phyloP scores from a whole-genome alignment of 176 grass and related monocot genomes.

The Calamus simplicifolius region DNA sequence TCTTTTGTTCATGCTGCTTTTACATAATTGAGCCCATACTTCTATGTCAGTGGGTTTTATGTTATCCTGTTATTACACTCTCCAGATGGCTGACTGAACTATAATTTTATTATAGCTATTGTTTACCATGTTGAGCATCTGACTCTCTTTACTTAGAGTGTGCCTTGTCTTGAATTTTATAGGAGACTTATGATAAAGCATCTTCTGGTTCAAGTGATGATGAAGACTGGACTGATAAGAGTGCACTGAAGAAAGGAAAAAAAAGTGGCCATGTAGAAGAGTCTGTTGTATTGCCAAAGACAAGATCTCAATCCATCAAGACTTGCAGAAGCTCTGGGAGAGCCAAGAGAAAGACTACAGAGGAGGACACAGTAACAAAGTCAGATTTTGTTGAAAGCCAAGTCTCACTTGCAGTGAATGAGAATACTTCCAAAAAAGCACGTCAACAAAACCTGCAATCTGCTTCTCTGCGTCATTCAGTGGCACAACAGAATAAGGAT shows the following conservation, averaged over 20 bases:
- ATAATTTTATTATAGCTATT: too few species aligned
- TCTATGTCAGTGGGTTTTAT: too few species aligned
- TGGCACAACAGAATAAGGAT: conserved; percentile 16
- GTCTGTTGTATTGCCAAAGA: conserved; percentile 8
- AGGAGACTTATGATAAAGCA: conserved; percentile 69
- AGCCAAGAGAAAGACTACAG: conserved; percentile 6
- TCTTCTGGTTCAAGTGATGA: conserved; percentile 65
- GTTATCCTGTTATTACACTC: too few species aligned
- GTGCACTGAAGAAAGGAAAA: conserved; percentile 34
- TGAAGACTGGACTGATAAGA: conserved; percentile 73
- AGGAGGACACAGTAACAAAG: not conserved
- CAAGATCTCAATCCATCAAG: conserved; percentile 14
- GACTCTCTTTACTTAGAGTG: too few species aligned
- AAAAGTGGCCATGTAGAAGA: conserved; percentile 35
- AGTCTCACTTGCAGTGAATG: not conserved
- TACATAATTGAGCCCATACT: too few species aligned
- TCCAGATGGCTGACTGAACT: too few species aligned
- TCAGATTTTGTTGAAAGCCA: too few species aligned
- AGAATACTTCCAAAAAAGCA: conserved; percentile 20
- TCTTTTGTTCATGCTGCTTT: too few species aligned
- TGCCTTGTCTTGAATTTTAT: conserved; percentile 21
- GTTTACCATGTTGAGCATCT: too few species aligned
- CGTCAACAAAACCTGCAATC: conserved; percentile 10
- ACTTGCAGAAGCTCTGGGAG: conserved; percentile 16
- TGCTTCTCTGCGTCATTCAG: conserved; percentile 7